Evolutionary conservation across 441 rosid genomes (phyloP).

Genomic region (Gossypium aridum): DNA sequence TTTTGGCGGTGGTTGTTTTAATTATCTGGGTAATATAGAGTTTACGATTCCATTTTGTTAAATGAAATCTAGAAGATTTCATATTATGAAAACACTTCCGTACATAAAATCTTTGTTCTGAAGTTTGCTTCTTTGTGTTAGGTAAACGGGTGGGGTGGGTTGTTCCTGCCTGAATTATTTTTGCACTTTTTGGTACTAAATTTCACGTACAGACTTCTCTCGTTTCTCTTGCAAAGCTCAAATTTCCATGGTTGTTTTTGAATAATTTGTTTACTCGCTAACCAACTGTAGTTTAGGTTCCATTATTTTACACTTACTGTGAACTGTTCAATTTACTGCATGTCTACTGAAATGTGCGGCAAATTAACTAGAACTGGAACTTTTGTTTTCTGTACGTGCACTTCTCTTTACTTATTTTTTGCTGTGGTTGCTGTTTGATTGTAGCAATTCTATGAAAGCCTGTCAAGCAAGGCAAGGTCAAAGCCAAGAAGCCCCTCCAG

Average conservation of each 20-base stretch:
- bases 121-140: constrained; percentile 15
- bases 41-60: background rate
- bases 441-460: constrained; percentile 83
- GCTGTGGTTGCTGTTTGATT: background rate
- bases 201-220: background rate
- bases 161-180: constrained; percentile 1
- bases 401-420: background rate
- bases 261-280: background rate
- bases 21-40: background rate
- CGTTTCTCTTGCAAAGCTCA: background rate
- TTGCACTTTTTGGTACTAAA: constrained; percentile 8
- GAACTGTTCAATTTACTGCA: background rate
- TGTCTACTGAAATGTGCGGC: background rate
- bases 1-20: background rate
- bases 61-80: background rate
- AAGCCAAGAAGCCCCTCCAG: constrained; percentile 71
- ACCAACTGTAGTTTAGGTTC: background rate
- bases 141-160: constrained; percentile 9
- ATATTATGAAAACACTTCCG: background rate
- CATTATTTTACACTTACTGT: background rate
- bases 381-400: background rate
- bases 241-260: background rate
- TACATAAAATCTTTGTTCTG: constrained; percentile 12
- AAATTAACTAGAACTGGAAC: background rate
- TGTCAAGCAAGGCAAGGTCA: constrained; percentile 83